phyloP scores from a whole-genome alignment of 1,284 basidiomycete species.

The Amylostereum chailletii region DNA sequence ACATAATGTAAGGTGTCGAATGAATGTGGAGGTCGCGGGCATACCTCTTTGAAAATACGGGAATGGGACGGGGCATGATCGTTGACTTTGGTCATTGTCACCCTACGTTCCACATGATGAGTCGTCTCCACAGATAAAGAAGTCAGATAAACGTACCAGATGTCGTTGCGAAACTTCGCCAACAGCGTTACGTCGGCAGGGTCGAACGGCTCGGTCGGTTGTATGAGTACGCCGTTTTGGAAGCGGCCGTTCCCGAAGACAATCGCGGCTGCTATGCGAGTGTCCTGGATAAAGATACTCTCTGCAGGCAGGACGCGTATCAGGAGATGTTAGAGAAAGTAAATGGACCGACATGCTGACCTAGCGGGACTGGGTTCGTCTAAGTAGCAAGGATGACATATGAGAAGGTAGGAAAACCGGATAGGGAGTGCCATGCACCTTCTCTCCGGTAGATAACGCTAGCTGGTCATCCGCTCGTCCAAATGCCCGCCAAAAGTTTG shows the following conservation, averaged over 20 bases:
- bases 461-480: constrained; percentile 14
- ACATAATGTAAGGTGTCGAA: constrained; percentile 14
- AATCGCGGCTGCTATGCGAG: constrained; percentile 20
- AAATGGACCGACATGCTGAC: background rate
- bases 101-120: constrained; percentile 13
- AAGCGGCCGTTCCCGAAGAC: constrained; percentile 32
- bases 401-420: background rate
- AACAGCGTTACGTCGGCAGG: constrained; percentile 16
- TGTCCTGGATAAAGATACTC: constrained; percentile 20
- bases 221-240: constrained; percentile 28
- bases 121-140: background rate
- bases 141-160: constrained; percentile 20
- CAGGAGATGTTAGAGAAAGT: background rate
- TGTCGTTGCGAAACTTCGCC: constrained; percentile 19
- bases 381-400: background rate
- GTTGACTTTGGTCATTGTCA: constrained; percentile 23
- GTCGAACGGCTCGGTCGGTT: constrained; percentile 22
- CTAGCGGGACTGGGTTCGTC: constrained; percentile 16
- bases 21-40: background rate
- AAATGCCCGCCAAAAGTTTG: constrained; percentile 15
- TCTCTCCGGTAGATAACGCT: constrained; percentile 24
- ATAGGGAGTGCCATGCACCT: constrained; percentile 12
- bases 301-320: constrained; percentile 13
- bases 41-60: constrained; percentile 9
- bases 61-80: constrained; percentile 24